phyloP scores from a whole-genome alignment of 176 grass and related monocot genomes.

The Oryza officinalis region DNA sequence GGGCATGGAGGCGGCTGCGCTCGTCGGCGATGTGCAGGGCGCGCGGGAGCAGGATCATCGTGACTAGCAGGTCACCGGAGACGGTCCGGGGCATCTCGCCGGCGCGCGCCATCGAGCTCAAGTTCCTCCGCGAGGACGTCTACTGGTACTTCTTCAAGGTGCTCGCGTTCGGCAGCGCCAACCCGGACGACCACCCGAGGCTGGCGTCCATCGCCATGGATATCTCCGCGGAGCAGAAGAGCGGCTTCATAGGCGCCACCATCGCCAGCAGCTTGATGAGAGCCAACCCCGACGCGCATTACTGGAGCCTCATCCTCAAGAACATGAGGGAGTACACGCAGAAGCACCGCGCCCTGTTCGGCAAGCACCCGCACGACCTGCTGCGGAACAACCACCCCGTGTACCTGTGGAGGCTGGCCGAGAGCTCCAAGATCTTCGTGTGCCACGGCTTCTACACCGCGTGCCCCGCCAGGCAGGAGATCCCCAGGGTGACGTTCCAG shows the following conservation, averaged over 20 bases:
- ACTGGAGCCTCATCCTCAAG: slow-evolving; percentile 12
- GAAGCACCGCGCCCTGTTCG: slow-evolving; percentile 16
- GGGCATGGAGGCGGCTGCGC: slow-evolving; percentile 15
- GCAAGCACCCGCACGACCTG: slow-evolving; percentile 6
- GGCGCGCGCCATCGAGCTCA: neutral
- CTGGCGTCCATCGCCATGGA: slow-evolving; percentile 34
- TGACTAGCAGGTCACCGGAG: slow-evolving; percentile 10
- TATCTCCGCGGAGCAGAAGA: slow-evolving; percentile 23
- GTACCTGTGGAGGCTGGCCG: slow-evolving; percentile 11
- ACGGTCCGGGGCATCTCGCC: neutral
- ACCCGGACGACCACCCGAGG: slow-evolving; percentile 25
- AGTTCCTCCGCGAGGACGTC: slow-evolving; percentile 12
- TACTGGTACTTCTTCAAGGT: slow-evolving; percentile 49
- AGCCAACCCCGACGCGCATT: slow-evolving; percentile 16
- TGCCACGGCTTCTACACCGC: slow-evolving; percentile 32
- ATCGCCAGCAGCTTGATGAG: slow-evolving; percentile 29
- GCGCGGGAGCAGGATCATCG: slow-evolving; percentile 32
- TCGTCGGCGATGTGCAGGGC: neutral
- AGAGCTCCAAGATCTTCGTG: slow-evolving; percentile 22
- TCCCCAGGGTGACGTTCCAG: slow-evolving; percentile 22
- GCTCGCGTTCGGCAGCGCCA: slow-evolving; percentile 29
- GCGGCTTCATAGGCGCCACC: slow-evolving; percentile 26
- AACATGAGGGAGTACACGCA: slow-evolving; percentile 22
- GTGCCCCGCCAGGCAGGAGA: neutral
- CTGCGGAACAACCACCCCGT: neutral